A percentile compares a stretch with the other conserved stretches of the same genome.
Evolutionary conservation across 1,139 yeast species (phyloP).

Genomic region (Suhomyces yuchorum): DNA sequence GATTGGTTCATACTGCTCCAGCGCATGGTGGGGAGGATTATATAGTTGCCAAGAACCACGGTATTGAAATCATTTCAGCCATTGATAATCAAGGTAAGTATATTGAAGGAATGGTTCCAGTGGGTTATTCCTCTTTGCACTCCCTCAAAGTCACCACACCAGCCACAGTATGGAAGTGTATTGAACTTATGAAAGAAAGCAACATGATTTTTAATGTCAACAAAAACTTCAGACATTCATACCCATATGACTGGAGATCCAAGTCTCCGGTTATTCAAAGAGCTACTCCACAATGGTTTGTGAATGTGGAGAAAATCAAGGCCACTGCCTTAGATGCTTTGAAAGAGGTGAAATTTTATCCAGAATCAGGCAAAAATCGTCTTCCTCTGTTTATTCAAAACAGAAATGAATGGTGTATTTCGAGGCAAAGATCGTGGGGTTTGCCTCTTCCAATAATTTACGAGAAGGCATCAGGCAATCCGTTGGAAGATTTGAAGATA

Average conservation of each 20-base stretch:
- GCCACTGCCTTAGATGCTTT: slow-evolving; percentile 60
- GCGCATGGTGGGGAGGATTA: slow-evolving; percentile 98
- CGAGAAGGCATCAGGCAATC: slow-evolving; percentile 57
- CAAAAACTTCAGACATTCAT: slow-evolving; percentile 68
- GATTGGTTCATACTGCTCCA: slow-evolving; percentile 95
- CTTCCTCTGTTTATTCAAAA: slow-evolving; percentile 70
- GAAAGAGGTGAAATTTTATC: slow-evolving; percentile 65
- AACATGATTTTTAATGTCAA: slow-evolving; percentile 53
- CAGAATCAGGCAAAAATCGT: slow-evolving; percentile 71
- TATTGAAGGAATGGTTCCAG: slow-evolving; percentile 43
- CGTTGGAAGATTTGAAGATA: slow-evolving; percentile 53
- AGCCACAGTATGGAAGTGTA: slow-evolving; percentile 49
- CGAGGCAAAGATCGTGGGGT: slow-evolving; percentile 98
- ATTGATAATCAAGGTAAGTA: slow-evolving; percentile 78
- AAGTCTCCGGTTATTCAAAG: slow-evolving; percentile 93
- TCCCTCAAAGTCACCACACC: slow-evolving; percentile 63
- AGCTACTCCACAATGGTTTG: slow-evolving; percentile 97
- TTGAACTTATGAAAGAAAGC: slow-evolving; percentile 41
- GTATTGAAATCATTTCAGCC: slow-evolving; percentile 67
- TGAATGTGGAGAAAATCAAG: slow-evolving; percentile 78
- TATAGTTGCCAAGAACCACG: slow-evolving; percentile 60
- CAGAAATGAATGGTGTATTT: slow-evolving; percentile 96
- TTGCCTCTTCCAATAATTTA: slow-evolving; percentile 93
- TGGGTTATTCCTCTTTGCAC: slow-evolving; percentile 43
- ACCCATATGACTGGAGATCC: slow-evolving; percentile 97